phyloP scores from a whole-genome alignment of 495 filamentous ascomycete species.

The Lasiosphaeria miniovina region DNA sequence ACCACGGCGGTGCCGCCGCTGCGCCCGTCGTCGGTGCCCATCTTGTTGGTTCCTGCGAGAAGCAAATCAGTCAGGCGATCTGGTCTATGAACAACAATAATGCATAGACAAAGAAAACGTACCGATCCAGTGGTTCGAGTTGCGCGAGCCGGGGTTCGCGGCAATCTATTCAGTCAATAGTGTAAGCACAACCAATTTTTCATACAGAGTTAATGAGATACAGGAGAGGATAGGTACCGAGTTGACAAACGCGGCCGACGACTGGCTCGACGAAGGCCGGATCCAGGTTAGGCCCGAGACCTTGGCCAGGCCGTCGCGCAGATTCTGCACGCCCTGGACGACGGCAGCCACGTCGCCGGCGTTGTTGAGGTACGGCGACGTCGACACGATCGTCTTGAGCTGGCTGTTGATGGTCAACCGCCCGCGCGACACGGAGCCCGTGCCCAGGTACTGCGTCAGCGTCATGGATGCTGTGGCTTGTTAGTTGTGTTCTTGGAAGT shows the following conservation, averaged over 20 bases:
- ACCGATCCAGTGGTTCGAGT: constrained; percentile 64
- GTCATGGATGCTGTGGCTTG: constrained; percentile 41
- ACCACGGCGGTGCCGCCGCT: constrained; percentile 60
- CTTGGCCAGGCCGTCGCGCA: constrained; percentile 49
- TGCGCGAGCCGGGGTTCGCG: constrained; percentile 49
- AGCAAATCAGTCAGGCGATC: constrained; percentile 1
- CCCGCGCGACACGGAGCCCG: constrained; percentile 54
- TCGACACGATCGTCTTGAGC: constrained; percentile 50
- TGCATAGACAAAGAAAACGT: background rate
- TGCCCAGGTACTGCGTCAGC: constrained; percentile 58
- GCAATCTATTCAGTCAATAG: constrained; percentile 21
- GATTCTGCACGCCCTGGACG: constrained; percentile 51
- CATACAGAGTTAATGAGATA: too few relatives aligned
- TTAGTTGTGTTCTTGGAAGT: too few relatives aligned
- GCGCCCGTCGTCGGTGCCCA: constrained; percentile 63
- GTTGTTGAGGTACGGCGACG: constrained; percentile 46
- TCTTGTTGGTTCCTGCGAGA: constrained; percentile 44
- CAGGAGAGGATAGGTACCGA: too few relatives aligned
- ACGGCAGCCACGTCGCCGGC: constrained; percentile 43
- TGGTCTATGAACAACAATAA: background rate
- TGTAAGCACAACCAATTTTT: too few relatives aligned
- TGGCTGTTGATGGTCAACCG: constrained; percentile 53
- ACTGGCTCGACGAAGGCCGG: constrained; percentile 47
- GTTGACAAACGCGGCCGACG: constrained; percentile 51
- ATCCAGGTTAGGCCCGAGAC: constrained; percentile 51